phyloP scores from a whole-genome alignment of 2,329 filamentous ascomycete species.

The Fusarium circinatum region DNA sequence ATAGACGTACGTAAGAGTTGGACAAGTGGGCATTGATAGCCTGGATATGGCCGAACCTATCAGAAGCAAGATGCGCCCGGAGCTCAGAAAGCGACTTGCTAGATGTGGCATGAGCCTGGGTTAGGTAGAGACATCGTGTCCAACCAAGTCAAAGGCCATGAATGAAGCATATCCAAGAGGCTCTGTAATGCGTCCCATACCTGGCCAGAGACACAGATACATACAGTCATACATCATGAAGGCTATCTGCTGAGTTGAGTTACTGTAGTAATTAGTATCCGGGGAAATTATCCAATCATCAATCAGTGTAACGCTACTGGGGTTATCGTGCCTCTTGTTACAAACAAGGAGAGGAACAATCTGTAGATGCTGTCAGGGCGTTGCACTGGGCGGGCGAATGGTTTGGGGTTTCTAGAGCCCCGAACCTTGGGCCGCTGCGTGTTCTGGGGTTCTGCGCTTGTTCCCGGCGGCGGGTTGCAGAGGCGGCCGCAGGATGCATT shows the following conservation, averaged over 20 bases:
- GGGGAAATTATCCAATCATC: conserved; percentile 19
- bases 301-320: conserved; percentile 14
- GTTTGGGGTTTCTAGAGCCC: conserved; percentile 29
- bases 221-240: background rate
- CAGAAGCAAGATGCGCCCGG: conserved; percentile 18
- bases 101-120: conserved; percentile 20
- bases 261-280: background rate
- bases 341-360: conserved; percentile 23
- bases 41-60: conserved; percentile 29
- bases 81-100: conserved; percentile 24
- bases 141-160: background rate
- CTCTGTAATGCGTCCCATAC: background rate
- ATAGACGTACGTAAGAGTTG: conserved; percentile 24
- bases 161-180: background rate
- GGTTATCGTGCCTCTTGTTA: conserved; percentile 8
- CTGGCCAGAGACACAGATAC: background rate
- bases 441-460: conserved; percentile 50
- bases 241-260: background rate
- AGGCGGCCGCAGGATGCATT: conserved; percentile 53
- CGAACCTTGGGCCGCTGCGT: conserved; percentile 37
- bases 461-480: conserved; percentile 52
- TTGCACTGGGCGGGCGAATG: conserved; percentile 26
- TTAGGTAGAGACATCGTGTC: conserved; percentile 22
- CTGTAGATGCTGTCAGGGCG: conserved; percentile 26
- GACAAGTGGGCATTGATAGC: conserved; percentile 18